A percentile compares a stretch with the other conserved stretches of the same genome.
phyloP scores from a whole-genome alignment of 2,329 filamentous ascomycete genomes.

The Sarocladium brachiariae region DNA sequence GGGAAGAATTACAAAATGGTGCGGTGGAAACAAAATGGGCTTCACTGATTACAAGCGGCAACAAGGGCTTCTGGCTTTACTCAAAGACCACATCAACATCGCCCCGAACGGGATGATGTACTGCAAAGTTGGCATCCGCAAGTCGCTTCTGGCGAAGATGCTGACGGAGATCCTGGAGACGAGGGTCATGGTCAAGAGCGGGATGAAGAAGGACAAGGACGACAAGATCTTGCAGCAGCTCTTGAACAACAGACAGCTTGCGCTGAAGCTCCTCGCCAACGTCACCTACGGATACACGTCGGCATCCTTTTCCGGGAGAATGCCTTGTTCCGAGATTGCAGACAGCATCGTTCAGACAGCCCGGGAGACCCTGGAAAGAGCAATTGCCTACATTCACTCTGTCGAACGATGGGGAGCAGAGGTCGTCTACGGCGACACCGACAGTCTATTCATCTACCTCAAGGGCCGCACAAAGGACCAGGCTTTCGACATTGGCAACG shows the following conservation, averaged over 20 bases:
- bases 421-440: slow-evolving; percentile 96
- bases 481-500: slow-evolving; percentile 86
- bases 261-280: slow-evolving; percentile 94
- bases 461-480: slow-evolving; percentile 81
- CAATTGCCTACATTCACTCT: slow-evolving; percentile 87
- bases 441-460: slow-evolving; percentile 86
- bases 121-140: slow-evolving; percentile 74
- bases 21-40: slow-evolving; percentile 90
- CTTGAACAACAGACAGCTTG: slow-evolving; percentile 87
- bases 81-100: slow-evolving; percentile 84
- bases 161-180: slow-evolving; percentile 92
- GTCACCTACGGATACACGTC: slow-evolving; percentile 98
- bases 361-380: slow-evolving; percentile 87
- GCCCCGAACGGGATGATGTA: slow-evolving; percentile 97
- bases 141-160: slow-evolving; percentile 93
- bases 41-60: slow-evolving; percentile 82
- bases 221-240: slow-evolving; percentile 80
- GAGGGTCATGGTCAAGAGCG: slow-evolving; percentile 93
- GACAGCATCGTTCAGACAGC: slow-evolving; percentile 97
- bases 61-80: slow-evolving; percentile 64
- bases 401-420: slow-evolving; percentile 85
- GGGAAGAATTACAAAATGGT: slow-evolving; percentile 78
- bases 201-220: slow-evolving; percentile 90
- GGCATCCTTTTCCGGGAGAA: slow-evolving; percentile 90
- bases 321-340: slow-evolving; percentile 97